Conservation (phyloP, 2,329 filamentous ascomycete genomes). For the Talaromyces sp. region DNA sequence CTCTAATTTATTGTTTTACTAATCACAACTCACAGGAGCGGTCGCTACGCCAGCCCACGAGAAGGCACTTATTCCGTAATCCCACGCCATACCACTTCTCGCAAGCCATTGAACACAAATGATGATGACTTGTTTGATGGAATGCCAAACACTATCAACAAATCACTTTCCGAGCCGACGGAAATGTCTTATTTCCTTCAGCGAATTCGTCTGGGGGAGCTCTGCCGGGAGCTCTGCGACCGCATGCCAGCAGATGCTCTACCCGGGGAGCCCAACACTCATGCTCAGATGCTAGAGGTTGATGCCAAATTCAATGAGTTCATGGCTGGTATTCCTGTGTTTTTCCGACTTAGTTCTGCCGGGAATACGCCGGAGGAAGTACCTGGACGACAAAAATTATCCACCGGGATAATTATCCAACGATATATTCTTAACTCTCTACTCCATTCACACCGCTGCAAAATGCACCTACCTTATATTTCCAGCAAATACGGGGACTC, state of each 20-base stretch:
- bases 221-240: slow-evolving; percentile 34
- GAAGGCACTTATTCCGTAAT: slow-evolving; percentile 33
- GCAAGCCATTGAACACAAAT: slow-evolving; percentile 30
- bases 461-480: slow-evolving; percentile 34
- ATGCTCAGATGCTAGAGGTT: slow-evolving; percentile 27
- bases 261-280: slow-evolving; percentile 14
- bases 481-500: slow-evolving; percentile 22
- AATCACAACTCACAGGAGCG: not conserved
- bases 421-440: slow-evolving; percentile 30
- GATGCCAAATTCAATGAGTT: slow-evolving; percentile 28
- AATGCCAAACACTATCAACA: slow-evolving; percentile 12
- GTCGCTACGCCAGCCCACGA: slow-evolving; percentile 20
- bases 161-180: slow-evolving; percentile 24
- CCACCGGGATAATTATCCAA: slow-evolving; percentile 22
- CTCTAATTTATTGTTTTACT: not conserved
- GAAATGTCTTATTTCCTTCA: slow-evolving; percentile 36
- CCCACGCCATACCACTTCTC: slow-evolving; percentile 32
- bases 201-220: slow-evolving; percentile 26
- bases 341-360: slow-evolving; percentile 21
- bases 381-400: slow-evolving; percentile 4
- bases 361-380: not conserved
- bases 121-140: slow-evolving; percentile 30
- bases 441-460: slow-evolving; percentile 29
- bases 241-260: slow-evolving; percentile 20
- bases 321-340: slow-evolving; percentile 25